Evolutionary conservation across 331 rosid genomes (phyloP).

Genomic region (Phaseolus coccineus): DNA sequence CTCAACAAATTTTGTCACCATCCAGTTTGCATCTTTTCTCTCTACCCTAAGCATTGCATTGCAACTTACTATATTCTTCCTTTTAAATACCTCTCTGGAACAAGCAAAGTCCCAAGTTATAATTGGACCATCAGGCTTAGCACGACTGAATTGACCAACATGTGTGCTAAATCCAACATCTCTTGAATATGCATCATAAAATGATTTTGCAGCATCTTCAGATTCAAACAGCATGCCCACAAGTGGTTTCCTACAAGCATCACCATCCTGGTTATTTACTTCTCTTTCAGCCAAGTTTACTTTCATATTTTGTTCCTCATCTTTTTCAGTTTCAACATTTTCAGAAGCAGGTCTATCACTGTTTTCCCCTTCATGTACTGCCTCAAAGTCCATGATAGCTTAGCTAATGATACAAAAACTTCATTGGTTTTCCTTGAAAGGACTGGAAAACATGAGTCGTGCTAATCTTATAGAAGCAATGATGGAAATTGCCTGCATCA

Average conservation of each 20-base stretch:
- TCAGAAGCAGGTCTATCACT: conserved; percentile 44
- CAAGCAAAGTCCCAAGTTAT: conserved; percentile 77
- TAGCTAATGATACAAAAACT: conserved; percentile 11
- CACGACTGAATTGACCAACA: conserved; percentile 73
- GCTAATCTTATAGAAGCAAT: conserved; percentile 36
- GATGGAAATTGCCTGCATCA: conserved; percentile 30
- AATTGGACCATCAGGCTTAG: conserved; percentile 83
- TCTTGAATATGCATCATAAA: conserved; percentile 73
- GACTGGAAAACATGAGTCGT: conserved; percentile 47
- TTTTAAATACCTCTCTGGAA: conserved; percentile 71
- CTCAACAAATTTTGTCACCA: conserved; percentile 70
- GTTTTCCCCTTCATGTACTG: conserved; percentile 55
- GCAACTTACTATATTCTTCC: conserved; percentile 77
- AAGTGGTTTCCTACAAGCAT: conserved; percentile 58
- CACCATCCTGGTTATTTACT: conserved; percentile 48
- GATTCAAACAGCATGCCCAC: conserved; percentile 77
- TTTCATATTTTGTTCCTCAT: conserved; percentile 40
- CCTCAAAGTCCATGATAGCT: conserved; percentile 59
- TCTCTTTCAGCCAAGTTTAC: conserved; percentile 53
- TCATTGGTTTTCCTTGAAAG: conserved; percentile 42
- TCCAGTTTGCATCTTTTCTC: conserved; percentile 68
- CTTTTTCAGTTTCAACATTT: conserved; percentile 46
- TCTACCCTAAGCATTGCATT: conserved; percentile 78
- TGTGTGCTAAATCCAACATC: conserved; percentile 65
- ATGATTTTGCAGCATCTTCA: conserved; percentile 70